Conservation (phyloP, 352 stramenopile genomes). For the Labyrinthula sp. region DNA sequence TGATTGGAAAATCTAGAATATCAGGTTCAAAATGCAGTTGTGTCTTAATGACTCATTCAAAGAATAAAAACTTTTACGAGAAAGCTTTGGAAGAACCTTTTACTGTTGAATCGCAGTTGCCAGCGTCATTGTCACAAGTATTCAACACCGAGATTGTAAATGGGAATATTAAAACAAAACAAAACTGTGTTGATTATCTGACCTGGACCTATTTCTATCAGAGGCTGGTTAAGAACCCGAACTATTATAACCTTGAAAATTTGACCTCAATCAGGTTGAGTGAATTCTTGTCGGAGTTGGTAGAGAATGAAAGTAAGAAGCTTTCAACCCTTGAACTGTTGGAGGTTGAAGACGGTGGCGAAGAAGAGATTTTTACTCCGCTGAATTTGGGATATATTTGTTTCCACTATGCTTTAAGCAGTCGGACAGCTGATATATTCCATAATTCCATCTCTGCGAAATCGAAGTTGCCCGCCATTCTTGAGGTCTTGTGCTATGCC, state of each 20-base stretch:
- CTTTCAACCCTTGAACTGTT: slow-evolving; percentile 87
- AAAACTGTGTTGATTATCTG: slow-evolving; percentile 95
- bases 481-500: slow-evolving; percentile 84
- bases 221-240: slow-evolving; percentile 93
- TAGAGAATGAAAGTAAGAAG: slow-evolving; percentile 83
- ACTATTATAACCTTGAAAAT: slow-evolving; percentile 95
- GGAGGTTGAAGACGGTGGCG: slow-evolving; percentile 59
- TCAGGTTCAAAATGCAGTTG: slow-evolving; percentile 55
- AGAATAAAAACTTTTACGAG: slow-evolving; percentile 92
- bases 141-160: slow-evolving; percentile 96
- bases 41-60: slow-evolving; percentile 80
- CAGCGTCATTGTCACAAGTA: slow-evolving; percentile 91
- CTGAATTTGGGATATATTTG: slow-evolving; percentile 98
- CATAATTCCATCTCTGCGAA: slow-evolving; percentile 80
- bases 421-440: slow-evolving; percentile 96
- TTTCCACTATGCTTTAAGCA: slow-evolving; percentile 97
- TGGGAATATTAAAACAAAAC: slow-evolving; percentile 91
- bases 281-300: slow-evolving; percentile 93
- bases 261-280: slow-evolving; percentile 67
- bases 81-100: slow-evolving; percentile 97
- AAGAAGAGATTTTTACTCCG: slow-evolving; percentile 45
- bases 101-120: slow-evolving; percentile 93
- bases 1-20: slow-evolving; percentile 60
- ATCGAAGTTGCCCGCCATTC: slow-evolving; percentile 76
- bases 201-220: slow-evolving; percentile 99